Evolutionary conservation across 2,329 filamentous ascomycete genomes (phyloP).

Genomic region (Trichoderma brevicompactum): DNA sequence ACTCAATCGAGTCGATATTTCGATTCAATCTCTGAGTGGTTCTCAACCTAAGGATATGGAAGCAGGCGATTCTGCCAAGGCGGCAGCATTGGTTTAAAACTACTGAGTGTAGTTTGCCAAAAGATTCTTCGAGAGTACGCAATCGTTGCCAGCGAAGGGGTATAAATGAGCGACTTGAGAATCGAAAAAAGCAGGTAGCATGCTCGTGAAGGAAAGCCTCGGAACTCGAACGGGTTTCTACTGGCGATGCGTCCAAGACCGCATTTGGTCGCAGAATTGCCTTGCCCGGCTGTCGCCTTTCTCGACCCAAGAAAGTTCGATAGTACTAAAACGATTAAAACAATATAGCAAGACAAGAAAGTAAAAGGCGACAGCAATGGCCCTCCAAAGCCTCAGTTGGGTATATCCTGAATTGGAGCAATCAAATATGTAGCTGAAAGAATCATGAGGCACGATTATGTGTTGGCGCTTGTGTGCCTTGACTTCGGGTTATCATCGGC

Average conservation of each 20-base stretch:
- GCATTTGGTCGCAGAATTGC: constrained; percentile 1
- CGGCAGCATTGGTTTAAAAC: constrained; percentile 28
- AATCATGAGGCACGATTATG: background rate
- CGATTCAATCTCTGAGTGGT: constrained; percentile 32
- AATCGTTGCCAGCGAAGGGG: background rate
- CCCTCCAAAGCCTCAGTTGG: background rate
- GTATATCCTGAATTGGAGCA: constrained; percentile 9
- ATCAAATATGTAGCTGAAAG: background rate
- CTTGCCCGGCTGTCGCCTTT: background rate
- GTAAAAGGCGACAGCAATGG: constrained; percentile 4
- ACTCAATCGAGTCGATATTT: constrained; percentile 24
- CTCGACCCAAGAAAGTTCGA: background rate
- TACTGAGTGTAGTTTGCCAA: constrained; percentile 30
- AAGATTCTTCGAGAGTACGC: background rate
- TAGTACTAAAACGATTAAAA: background rate
- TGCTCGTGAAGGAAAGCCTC: constrained; percentile 20
- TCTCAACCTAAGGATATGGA: constrained; percentile 32
- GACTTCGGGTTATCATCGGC: constrained; percentile 31
- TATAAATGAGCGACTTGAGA: constrained; percentile 15
- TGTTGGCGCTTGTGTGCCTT: constrained; percentile 23
- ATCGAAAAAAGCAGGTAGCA: constrained; percentile 16
- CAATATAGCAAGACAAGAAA: background rate
- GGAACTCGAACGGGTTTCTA: background rate
- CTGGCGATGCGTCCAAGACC: background rate
- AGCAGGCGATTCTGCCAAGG: constrained; percentile 29